Evolutionary conservation across 106 monocot species (phyloP).

Genomic region (Acanthochlamys bracteata): DNA sequence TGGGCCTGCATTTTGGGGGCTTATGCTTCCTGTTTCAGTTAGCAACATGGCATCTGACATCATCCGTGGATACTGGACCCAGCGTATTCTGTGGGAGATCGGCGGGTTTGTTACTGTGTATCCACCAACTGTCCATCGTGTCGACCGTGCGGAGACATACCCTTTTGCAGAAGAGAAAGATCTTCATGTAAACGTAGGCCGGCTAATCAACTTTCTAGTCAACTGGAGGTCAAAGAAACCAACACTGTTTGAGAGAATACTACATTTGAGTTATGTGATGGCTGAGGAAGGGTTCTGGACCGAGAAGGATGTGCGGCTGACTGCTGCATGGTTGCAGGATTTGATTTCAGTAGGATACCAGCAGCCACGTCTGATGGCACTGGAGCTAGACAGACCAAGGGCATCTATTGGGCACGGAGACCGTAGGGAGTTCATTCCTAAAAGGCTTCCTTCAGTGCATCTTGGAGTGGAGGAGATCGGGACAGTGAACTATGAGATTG

Average conservation of each 20-base stretch:
- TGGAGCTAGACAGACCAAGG: conserved; percentile 75
- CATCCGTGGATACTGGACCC: conserved; percentile 83
- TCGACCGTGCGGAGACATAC: conserved; percentile 47
- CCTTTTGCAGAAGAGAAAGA: conserved; percentile 95
- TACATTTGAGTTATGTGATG: conserved; percentile 83
- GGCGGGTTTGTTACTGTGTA: conserved; percentile 76
- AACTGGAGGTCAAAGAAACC: conserved; percentile 72
- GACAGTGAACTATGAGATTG: conserved; percentile 74
- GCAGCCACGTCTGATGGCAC: conserved; percentile 84
- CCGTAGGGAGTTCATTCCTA: conserved; percentile 66
- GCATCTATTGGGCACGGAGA: conserved; percentile 88
- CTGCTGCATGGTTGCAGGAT: conserved; percentile 89
- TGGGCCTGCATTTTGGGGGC: conserved; percentile 82
- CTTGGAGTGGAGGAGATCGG: conserved; percentile 87
- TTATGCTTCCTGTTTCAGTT: conserved; percentile 69
- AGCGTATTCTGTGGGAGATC: conserved; percentile 93
- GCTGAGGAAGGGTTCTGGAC: conserved; percentile 94
- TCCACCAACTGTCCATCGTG: conserved; percentile 68
- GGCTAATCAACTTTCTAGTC: conserved; percentile 74
- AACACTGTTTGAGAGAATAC: conserved; percentile 69
- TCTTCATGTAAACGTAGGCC: conserved; percentile 85
- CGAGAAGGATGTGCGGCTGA: conserved; percentile 69
- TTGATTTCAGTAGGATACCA: conserved; percentile 72
- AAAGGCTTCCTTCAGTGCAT: conserved; percentile 84
- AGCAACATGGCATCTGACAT: conserved; percentile 94